Conservation (phyloP, 1,284 basidiomycete genomes). For the Cryptococcus sp. region DNA sequence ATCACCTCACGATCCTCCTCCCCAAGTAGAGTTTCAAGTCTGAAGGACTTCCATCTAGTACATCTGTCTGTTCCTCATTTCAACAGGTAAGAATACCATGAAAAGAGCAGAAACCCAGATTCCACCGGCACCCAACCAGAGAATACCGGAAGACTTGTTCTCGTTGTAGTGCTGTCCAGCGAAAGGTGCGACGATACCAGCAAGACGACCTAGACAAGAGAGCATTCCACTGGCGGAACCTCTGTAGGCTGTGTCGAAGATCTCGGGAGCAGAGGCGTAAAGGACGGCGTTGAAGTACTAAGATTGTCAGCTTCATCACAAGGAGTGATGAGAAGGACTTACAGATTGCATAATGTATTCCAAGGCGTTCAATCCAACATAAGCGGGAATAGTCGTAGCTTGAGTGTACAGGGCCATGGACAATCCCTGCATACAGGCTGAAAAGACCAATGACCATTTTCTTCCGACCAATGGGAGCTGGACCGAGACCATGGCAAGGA, state of each 20-base stretch:
- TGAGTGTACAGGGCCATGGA: constrained; percentile 48
- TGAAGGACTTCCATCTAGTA: constrained; percentile 20
- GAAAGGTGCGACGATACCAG: constrained; percentile 42
- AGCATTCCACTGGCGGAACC: constrained; percentile 44
- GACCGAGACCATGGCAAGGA: constrained; percentile 42
- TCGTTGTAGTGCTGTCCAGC: constrained; percentile 39
- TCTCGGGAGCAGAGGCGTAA: constrained; percentile 48
- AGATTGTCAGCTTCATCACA: not conserved
- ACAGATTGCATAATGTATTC: constrained; percentile 47
- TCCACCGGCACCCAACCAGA: constrained; percentile 43
- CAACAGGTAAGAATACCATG: constrained; percentile 35
- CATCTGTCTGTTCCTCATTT: constrained; percentile 40
- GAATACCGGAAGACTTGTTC: constrained; percentile 24
- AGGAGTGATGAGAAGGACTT: constrained; percentile 7
- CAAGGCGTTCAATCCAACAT: constrained; percentile 42
- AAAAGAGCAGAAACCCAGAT: constrained; percentile 34
- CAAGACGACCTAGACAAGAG: constrained; percentile 42
- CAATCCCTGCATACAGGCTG: constrained; percentile 43
- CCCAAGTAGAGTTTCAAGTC: constrained; percentile 9
- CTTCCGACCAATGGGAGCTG: constrained; percentile 44
- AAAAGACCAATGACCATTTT: constrained; percentile 47
- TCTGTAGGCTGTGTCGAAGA: constrained; percentile 46
- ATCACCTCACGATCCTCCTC: constrained; percentile 4
- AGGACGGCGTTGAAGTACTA: constrained; percentile 46
- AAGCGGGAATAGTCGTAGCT: constrained; percentile 33